Conservation (phyloP, 106 monocot species). For the Agapanthus africanus region DNA sequence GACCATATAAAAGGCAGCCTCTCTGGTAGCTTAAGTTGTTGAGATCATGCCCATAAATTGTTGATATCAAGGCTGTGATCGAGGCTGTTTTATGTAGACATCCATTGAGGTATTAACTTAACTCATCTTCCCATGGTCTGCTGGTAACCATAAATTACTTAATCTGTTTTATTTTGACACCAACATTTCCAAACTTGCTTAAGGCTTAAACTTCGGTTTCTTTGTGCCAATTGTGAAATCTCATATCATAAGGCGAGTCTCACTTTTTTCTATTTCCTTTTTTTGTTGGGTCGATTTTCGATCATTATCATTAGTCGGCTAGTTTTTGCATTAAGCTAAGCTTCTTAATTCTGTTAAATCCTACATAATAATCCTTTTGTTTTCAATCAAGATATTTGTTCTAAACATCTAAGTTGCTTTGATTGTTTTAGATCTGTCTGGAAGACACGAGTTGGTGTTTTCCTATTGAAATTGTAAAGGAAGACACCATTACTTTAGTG, state of each 20-base stretch:
- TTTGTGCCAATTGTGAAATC: neutral
- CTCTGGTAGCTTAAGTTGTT: too few species aligned
- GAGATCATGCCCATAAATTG: too few species aligned
- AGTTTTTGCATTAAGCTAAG: neutral
- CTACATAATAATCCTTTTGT: neutral
- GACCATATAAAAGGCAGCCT: too few species aligned
- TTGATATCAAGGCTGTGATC: too few species aligned
- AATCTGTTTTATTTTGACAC: slow-evolving; percentile 7
- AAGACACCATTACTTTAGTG: slow-evolving; percentile 64
- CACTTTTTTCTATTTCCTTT: neutral
- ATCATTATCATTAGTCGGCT: neutral
- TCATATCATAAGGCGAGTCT: neutral
- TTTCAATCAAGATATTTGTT: slow-evolving; percentile 4
- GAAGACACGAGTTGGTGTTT: slow-evolving; percentile 76
- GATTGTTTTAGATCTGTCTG: slow-evolving; percentile 47
- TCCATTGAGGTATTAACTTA: too few species aligned
- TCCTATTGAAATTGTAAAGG: slow-evolving; percentile 76
- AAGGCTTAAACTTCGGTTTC: neutral
- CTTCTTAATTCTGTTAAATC: neutral
- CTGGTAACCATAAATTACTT: too few species aligned
- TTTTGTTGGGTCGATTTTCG: neutral
- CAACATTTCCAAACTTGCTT: neutral
- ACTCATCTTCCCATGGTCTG: too few species aligned
- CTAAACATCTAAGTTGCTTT: slow-evolving; percentile 9
- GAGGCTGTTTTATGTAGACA: too few species aligned